These are phyloP conservation scores for Aureobasidium subglaciale DNA, from an alignment of 2,329 filamentous ascomycete genomes.

Conservation along the genomic window DNA sequence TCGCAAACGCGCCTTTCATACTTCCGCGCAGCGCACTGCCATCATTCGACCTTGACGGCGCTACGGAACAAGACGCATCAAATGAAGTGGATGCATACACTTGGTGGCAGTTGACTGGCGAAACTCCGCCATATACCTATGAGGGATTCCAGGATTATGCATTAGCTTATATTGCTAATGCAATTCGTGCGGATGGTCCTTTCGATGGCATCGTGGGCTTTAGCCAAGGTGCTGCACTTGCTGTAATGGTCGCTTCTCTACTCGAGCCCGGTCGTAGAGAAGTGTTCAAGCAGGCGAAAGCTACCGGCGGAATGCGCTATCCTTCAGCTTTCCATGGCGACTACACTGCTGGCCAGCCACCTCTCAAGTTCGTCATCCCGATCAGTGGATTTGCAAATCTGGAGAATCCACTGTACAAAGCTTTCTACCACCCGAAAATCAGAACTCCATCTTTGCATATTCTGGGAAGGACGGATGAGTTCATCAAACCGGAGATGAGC, in stretches of 20 bases:
- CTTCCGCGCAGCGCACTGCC: background rate
- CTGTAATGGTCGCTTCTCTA: background rate
- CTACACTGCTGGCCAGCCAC: background rate
- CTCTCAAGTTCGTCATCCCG: background rate
- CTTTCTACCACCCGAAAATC: slow-evolving; percentile 1
- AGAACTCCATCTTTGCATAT: background rate
- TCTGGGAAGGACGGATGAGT: background rate
- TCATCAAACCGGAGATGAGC: background rate
- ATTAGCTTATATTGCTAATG: background rate
- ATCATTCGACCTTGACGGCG: background rate
- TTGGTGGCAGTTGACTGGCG: background rate
- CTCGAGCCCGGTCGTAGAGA: background rate
- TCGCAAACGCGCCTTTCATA: background rate
- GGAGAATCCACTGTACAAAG: background rate
- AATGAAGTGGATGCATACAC: background rate
- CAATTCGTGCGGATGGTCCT: background rate
- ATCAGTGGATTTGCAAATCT: background rate
- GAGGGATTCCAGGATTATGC: background rate
- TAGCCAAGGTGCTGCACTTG: background rate
- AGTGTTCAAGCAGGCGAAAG: background rate
- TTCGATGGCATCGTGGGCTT: background rate
- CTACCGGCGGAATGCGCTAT: background rate
- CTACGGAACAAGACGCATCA: background rate
- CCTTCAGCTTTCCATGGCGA: background rate
- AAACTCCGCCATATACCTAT: background rate